Conservation (phyloP, 1,139 yeast genomes). For the Geotrichum aggregatum region DNA sequence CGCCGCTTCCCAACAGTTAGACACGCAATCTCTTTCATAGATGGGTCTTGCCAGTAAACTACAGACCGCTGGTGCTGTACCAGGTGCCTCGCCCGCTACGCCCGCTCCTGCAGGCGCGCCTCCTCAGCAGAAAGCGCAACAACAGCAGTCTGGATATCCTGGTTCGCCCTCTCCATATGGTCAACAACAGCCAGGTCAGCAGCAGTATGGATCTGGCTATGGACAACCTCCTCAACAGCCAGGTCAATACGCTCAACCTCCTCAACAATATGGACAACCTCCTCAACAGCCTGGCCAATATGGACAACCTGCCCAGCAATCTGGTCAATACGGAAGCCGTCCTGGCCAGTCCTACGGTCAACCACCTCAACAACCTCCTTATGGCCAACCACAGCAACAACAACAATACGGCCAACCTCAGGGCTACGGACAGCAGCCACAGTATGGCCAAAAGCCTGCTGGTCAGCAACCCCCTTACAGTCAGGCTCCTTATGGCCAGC, state of each 20-base stretch:
- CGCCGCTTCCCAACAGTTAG: neutral
- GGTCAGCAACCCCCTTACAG: conserved; percentile 14
- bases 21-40: neutral
- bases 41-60: conserved; percentile 24
- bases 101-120: conserved; percentile 14
- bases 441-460: neutral
- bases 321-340: neutral
- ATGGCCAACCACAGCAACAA: conserved; percentile 22
- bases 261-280: conserved; percentile 17
- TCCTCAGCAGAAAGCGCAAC: conserved; percentile 13
- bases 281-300: conserved; percentile 19
- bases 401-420: conserved; percentile 27
- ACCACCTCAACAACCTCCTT: conserved; percentile 16
- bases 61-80: conserved; percentile 14
- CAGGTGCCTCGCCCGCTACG: conserved; percentile 15
- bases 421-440: conserved; percentile 19
- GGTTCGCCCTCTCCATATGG: conserved; percentile 20
- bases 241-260: conserved; percentile 8
- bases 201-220: conserved; percentile 17
- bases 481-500: conserved; percentile 14
- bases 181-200: conserved; percentile 29
- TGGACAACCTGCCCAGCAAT: conserved; percentile 11
- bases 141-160: conserved; percentile 19
- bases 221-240: conserved; percentile 11
- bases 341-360: conserved; percentile 7